These are phyloP conservation scores for Tephrocybe sp. DNA, from an alignment of 768 basidiomycete genomes.

Conservation along the genomic window DNA sequence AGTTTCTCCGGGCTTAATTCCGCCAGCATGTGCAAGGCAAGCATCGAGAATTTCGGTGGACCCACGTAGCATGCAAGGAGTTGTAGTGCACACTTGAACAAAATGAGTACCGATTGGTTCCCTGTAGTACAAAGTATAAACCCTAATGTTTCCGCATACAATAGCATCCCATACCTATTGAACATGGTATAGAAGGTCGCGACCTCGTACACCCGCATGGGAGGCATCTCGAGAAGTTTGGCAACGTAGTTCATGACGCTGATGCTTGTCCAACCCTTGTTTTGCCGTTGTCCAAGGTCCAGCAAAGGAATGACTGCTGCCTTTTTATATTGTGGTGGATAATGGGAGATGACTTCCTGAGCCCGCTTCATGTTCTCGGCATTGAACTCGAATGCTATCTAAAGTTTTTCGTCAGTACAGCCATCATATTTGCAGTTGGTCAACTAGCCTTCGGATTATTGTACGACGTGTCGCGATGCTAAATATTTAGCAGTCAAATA, in stretches of 20 bases:
- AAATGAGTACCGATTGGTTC: slow-evolving; percentile 95
- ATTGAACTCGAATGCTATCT: slow-evolving; percentile 92
- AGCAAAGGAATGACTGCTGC: slow-evolving; percentile 96
- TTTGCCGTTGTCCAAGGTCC: slow-evolving; percentile 95
- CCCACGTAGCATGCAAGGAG: slow-evolving; percentile 94
- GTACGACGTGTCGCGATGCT: slow-evolving; percentile 95
- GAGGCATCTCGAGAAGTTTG: slow-evolving; percentile 88
- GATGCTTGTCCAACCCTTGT: slow-evolving; percentile 98
- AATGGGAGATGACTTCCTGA: slow-evolving; percentile 86
- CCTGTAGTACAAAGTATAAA: slow-evolving; percentile 34
- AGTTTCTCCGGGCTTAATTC: slow-evolving; percentile 86
- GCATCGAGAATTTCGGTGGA: slow-evolving; percentile 89
- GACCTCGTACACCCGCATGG: slow-evolving; percentile 99
- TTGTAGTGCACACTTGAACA: slow-evolving; percentile 98
- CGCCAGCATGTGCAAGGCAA: slow-evolving; percentile 79
- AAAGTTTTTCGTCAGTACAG: slow-evolving; percentile 1
- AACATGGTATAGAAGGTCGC: slow-evolving; percentile 99
- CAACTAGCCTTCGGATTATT: slow-evolving; percentile 83
- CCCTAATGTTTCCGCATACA: not conserved
- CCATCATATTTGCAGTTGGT: slow-evolving; percentile 3
- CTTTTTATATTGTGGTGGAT: slow-evolving; percentile 98
- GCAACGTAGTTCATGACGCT: slow-evolving; percentile 99
- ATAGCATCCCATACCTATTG: slow-evolving; percentile 69
- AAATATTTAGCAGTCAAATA: slow-evolving; percentile 17
- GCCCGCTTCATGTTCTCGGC: slow-evolving; percentile 83